Base-by-base conservation (phyloP, 2,329 filamentous ascomycete genomes). In the Fusarium graminum region DNA sequence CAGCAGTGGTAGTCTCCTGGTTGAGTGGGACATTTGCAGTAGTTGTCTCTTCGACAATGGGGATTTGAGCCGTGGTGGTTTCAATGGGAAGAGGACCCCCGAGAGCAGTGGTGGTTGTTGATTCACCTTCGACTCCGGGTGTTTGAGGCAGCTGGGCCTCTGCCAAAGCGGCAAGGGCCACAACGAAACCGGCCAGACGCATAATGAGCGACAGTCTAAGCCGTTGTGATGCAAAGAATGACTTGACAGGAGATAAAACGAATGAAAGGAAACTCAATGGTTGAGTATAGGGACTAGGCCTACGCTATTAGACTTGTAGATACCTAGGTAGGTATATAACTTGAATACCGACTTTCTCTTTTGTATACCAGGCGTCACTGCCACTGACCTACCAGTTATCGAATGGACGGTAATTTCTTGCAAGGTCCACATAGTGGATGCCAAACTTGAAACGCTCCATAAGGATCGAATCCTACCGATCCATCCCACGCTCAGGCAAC, bases 381-480 rank as follows among this genome's bases (percentile, higher is more conserved):
- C 3, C 9, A 1, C 4, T 22, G 25, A 5, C 8, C 22, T 16
- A 25, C 19, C 10, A 3, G 3, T 13, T 13, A 2, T 3, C 19
- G 5, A 28, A 49, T 12, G 4, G 17, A 25, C 25, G 22, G 30
- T 40, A 52, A 55, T 36, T n/a, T 52, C 44, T 52, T 52, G 5
- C 11, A 9, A 32, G 19, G 14, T n/a, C 52, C 45, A 22, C 22
- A 41, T 8, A 34, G 45, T 41, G 45, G 44, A n/a, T 46, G 39
- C 32, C 25, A 2, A 41, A 34, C 51, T 28, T 55, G 52, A 52
- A 55, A 55, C 52, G 3, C 6, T 22, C 38, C 28, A 52, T 34
- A 51, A 55, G 52, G 52, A 55, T 41, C n/a, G 7, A 40, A 55
- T 52, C 52, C 52, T 40, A 19, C 44, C 39, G 30, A 32, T 28